A percentile compares a stretch with the other conserved stretches of the same genome.
These are phyloP conservation scores for Daldinia sp. DNA, from an alignment of 2,329 filamentous ascomycete species.

Conservation along the genomic window DNA sequence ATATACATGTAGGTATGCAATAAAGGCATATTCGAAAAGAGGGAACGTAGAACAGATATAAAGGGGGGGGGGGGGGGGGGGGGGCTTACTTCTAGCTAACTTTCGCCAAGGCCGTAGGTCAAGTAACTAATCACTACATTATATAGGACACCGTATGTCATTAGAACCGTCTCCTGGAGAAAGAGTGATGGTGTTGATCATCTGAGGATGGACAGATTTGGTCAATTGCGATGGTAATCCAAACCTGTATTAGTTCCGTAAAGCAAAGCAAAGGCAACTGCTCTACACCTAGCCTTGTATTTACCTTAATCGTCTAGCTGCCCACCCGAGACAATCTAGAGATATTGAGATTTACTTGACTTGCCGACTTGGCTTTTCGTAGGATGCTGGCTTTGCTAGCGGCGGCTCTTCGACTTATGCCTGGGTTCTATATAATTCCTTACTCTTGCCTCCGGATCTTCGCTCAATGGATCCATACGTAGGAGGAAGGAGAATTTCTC, in stretches of 20 bases:
- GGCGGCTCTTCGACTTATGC: background rate
- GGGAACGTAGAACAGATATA: too few species aligned
- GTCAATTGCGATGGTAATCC: background rate
- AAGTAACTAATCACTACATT: too few species aligned
- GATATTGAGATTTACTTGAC: too few species aligned
- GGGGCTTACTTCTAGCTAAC: too few species aligned
- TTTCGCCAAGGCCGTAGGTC: too few species aligned
- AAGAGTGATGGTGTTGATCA: background rate
- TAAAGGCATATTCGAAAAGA: too few species aligned
- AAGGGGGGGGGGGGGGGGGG: too few species aligned
- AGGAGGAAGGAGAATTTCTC: constrained; percentile 26
- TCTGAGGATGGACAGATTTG: background rate
- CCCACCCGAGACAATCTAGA: background rate
- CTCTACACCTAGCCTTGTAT: background rate
- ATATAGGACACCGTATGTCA: background rate
- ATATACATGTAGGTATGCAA: too few species aligned
- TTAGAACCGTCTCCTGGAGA: background rate
- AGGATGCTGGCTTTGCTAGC: constrained; percentile 1
- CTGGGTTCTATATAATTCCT: background rate
- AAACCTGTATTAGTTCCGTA: background rate
- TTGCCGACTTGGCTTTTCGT: background rate
- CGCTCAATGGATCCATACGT: constrained; percentile 31
- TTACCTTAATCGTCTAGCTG: background rate
- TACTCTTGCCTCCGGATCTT: background rate
- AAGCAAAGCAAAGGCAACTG: background rate